Base-by-base conservation (phyloP, 306 rosid species). In the Psophocarpus tetragonolobus region DNA sequence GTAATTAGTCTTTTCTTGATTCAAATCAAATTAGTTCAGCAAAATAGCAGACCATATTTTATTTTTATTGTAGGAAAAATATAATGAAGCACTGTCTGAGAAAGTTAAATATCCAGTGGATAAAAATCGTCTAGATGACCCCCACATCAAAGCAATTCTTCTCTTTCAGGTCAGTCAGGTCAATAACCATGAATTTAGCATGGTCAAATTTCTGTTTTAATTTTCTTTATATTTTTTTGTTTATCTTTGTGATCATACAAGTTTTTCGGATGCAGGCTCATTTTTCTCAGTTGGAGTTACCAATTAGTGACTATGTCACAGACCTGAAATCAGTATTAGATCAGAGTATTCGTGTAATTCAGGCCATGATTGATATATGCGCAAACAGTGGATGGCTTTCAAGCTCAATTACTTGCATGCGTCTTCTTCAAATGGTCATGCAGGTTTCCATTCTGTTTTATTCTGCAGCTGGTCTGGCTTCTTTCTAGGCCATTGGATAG, bases 311-410 rank as follows among this genome's bases (percentile, higher is more conserved):
- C 88, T 95, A 92, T 80, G 68, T 91, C 65, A 95, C 97, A 0
- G 98, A 95, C 86, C 88, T 95, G 82, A 95, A 95, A 86, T 92
- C 98, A 0, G 95, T 95, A 81, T 80, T 95, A 81, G 98, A 95
- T 87, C 98, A 95, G 84, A 95, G 98, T 77, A 95, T 95, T 71
- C 95, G 97, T 8, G 79, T 95, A 70, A 95, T 91, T 77, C 98
- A 95, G 93, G 98, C 98, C 75, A 92, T 95, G 97, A 95, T 92
- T 82, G 98, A 95, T 84, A 91, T 95, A 78, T 92, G 97, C 77
- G 95, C 97, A 66, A 95, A 95, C 77, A 92, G 97, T 26, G 97
- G 98, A 68, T 95, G 97, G 98, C 93, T 95, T 65, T 88, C 92
- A 30, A 95, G 98, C 87, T 83, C 97, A 45, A 78, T 92, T 35